These are phyloP conservation scores for Boeremia exigua DNA, from an alignment of 2,329 filamentous ascomycete species.

Conservation along the genomic window DNA sequence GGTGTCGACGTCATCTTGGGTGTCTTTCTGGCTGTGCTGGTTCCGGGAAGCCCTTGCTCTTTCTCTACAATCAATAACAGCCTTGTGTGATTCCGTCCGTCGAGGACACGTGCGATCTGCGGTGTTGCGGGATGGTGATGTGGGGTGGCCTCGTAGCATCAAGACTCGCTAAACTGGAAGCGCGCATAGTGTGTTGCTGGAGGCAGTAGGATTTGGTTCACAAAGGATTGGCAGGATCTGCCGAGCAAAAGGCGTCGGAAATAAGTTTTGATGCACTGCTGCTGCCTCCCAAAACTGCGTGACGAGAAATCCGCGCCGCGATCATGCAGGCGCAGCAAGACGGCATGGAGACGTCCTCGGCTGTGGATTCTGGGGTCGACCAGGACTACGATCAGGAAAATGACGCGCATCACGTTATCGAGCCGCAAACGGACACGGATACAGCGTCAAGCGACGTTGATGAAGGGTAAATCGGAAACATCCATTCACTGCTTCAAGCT, in stretches of 20 bases:
- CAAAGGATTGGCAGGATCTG: constrained; percentile 3
- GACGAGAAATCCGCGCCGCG: not conserved
- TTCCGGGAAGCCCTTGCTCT: not conserved
- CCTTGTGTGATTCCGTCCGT: not conserved
- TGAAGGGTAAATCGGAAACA: constrained; percentile 24
- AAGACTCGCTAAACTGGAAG: not conserved
- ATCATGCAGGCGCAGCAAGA: not conserved
- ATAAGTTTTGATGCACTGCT: not conserved
- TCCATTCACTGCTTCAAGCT: not conserved
- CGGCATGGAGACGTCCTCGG: not conserved
- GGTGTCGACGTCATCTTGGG: not conserved
- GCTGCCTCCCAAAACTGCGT: not conserved
- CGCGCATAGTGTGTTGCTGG: not conserved
- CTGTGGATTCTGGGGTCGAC: constrained; percentile 25
- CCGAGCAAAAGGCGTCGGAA: not conserved
- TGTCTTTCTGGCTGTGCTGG: not conserved
- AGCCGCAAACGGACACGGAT: constrained; percentile 26
- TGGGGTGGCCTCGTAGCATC: constrained; percentile 1
- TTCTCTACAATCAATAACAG: not conserved
- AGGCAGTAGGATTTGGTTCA: not conserved
- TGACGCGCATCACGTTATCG: constrained; percentile 21
- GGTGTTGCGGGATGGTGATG: constrained; percentile 1
- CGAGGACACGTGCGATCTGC: not conserved
- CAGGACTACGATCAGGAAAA: constrained; percentile 30
- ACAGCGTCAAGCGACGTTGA: constrained; percentile 23